Conservation (phyloP, 2,329 filamentous ascomycete species). For the Xylariaceae sp. region DNA sequence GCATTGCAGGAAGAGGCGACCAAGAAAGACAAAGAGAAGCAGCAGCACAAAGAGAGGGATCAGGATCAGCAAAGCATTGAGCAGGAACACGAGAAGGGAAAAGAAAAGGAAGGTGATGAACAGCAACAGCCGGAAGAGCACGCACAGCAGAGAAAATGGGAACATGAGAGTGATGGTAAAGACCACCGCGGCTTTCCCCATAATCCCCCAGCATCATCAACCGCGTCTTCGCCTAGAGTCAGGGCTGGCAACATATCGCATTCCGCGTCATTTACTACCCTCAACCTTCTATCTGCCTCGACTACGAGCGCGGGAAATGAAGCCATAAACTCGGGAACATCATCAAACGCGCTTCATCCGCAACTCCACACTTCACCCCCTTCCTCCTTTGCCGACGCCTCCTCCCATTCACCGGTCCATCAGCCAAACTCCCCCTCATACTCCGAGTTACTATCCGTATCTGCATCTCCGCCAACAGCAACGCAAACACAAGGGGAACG, state of each 20-base stretch:
- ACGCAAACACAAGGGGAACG: slow-evolving; percentile 20
- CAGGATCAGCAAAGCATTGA: slow-evolving; percentile 4
- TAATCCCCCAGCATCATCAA: slow-evolving; percentile 10
- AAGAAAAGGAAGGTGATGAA: slow-evolving; percentile 10
- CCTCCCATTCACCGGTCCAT: slow-evolving; percentile 14
- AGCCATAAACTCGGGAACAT: not conserved
- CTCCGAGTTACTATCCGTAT: slow-evolving; percentile 11
- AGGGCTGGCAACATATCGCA: slow-evolving; percentile 7
- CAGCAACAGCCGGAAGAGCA: slow-evolving; percentile 7
- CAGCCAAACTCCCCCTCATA: slow-evolving; percentile 1
- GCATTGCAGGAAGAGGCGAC: slow-evolving; percentile 18
- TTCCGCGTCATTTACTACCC: slow-evolving; percentile 13
- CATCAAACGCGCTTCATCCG: slow-evolving; percentile 20
- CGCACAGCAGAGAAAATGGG: slow-evolving; percentile 1
- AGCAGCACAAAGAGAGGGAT: slow-evolving; percentile 3
- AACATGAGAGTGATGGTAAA: slow-evolving; percentile 10
- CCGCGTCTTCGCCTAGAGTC: slow-evolving; percentile 11
- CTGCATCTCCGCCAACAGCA: slow-evolving; percentile 25
- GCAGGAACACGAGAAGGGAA: slow-evolving; percentile 8
- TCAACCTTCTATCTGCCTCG: slow-evolving; percentile 11
- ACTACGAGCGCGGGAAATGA: slow-evolving; percentile 2
- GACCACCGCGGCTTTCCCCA: slow-evolving; percentile 15
- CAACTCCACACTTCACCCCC: slow-evolving; percentile 13
- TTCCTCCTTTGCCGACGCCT: slow-evolving; percentile 22
- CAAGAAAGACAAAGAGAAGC: slow-evolving; percentile 16